Conservation (phyloP, 441 rosid genomes). For the Gossypium laxum region DNA sequence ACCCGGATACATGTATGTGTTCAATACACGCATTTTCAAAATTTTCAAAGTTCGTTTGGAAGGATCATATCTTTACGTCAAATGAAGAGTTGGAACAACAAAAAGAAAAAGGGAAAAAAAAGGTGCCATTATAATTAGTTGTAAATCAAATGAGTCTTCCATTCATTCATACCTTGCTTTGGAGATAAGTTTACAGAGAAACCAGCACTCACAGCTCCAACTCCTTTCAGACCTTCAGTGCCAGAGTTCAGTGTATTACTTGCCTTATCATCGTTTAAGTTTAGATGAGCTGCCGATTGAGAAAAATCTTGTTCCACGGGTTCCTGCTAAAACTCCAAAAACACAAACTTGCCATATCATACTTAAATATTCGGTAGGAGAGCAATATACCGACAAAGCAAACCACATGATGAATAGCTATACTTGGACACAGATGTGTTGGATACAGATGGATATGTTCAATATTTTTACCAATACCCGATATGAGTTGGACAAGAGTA, state of each 20-base stretch:
- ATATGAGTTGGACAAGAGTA: not conserved
- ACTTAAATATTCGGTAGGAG: not conserved
- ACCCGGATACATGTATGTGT: not conserved
- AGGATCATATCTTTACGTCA: not conserved
- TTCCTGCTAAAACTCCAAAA: conserved; percentile 33
- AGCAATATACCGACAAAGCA: not conserved
- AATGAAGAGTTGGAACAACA: not conserved
- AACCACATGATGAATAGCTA: conserved; percentile 7
- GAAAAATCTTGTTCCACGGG: conserved; percentile 28
- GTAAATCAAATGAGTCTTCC: conserved; percentile 9
- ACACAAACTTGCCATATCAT: not conserved
- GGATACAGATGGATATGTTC: not conserved
- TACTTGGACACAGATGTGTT: not conserved
- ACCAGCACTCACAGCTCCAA: conserved; percentile 14
- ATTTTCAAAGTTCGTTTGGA: not conserved
- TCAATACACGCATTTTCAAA: not conserved
- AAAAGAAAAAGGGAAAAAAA: not conserved
- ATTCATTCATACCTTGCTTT: conserved; percentile 33
- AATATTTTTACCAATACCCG: not conserved
- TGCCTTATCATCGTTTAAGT: conserved; percentile 32
- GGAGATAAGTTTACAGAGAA: conserved; percentile 13
- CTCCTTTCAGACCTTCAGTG: conserved; percentile 31
- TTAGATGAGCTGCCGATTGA: conserved; percentile 24
- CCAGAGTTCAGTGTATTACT: conserved; percentile 35
- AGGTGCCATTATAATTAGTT: not conserved